These are phyloP conservation scores for Penicillium bialowiezense DNA, from an alignment of 495 filamentous ascomycete genomes.

Conservation along the genomic window DNA sequence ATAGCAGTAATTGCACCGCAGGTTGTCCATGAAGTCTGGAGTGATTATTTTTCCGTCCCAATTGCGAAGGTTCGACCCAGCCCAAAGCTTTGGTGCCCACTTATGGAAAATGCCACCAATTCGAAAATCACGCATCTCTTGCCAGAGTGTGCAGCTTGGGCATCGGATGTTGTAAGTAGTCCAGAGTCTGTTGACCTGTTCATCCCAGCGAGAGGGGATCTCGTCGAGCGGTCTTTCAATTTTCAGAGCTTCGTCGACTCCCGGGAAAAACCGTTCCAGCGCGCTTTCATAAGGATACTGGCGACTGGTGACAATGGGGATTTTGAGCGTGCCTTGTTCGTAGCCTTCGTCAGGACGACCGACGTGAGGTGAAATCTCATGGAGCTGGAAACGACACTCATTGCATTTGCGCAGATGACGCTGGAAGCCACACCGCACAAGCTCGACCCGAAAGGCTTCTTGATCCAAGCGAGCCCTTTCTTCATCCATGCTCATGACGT, in stretches of 20 bases:
- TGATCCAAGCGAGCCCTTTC: background rate
- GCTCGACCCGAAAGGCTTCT: slow-evolving; percentile 8
- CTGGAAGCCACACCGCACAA: slow-evolving; percentile 11
- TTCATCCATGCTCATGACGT: background rate
- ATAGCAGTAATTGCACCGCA: too few relatives aligned
- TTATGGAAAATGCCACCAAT: background rate
- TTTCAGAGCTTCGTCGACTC: background rate
- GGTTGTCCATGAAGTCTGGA: too few relatives aligned
- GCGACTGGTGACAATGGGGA: slow-evolving; percentile 6
- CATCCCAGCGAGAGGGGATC: too few relatives aligned
- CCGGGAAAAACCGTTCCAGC: slow-evolving; percentile 7
- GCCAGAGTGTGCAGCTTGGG: slow-evolving; percentile 1
- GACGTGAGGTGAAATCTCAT: background rate
- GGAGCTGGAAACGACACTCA: slow-evolving; percentile 7
- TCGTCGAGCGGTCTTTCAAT: background rate
- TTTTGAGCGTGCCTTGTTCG: background rate
- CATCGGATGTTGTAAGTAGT: slow-evolving; percentile 7
- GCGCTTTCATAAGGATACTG: background rate
- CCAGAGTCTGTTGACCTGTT: background rate
- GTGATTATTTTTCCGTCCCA: background rate
- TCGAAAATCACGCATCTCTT: slow-evolving; percentile 6
- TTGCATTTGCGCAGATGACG: slow-evolving; percentile 15
- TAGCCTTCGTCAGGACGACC: background rate
- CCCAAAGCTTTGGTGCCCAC: background rate
- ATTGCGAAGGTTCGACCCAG: background rate